A percentile compares a stretch with the other conserved stretches of the same genome.
These are phyloP conservation scores for Exsudoporus floridanus DNA, from an alignment of 1,284 basidiomycete species.

Conservation along the genomic window DNA sequence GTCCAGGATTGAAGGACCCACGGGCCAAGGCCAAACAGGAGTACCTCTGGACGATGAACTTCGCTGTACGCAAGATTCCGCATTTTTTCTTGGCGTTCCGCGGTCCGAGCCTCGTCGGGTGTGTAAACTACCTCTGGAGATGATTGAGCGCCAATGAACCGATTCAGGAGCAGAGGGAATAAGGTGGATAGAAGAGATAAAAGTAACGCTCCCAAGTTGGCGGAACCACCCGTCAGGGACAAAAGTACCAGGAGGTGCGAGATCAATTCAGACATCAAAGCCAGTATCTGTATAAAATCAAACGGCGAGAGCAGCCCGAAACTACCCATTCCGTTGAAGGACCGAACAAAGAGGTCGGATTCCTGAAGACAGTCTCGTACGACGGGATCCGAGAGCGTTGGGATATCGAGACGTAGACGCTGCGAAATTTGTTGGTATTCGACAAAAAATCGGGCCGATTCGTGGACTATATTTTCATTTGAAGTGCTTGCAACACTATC, in stretches of 20 bases:
- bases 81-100: conserved; percentile 70
- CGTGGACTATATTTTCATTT: conserved; percentile 69
- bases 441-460: conserved; percentile 67
- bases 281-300: conserved; percentile 72
- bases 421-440: conserved; percentile 76
- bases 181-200: conserved; percentile 59
- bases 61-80: conserved; percentile 70
- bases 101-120: conserved; percentile 55
- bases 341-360: conserved; percentile 75
- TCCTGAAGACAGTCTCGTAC: conserved; percentile 77
- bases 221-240: conserved; percentile 60
- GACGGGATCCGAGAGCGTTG: conserved; percentile 67
- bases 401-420: conserved; percentile 73
- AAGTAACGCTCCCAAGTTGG: conserved; percentile 54
- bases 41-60: conserved; percentile 68
- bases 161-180: conserved; percentile 55
- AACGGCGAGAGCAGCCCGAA: conserved; percentile 75
- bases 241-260: conserved; percentile 68
- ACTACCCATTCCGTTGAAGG: conserved; percentile 64
- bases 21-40: conserved; percentile 75
- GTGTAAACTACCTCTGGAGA: conserved; percentile 47
- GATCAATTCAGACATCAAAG: conserved; percentile 64
- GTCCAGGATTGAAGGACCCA: conserved; percentile 81
- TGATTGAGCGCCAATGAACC: conserved; percentile 41
- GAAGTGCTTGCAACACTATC: conserved; percentile 45